Base-by-base conservation (phyloP, 441 rosid genomes). In the Flueggea neowawraea region DNA sequence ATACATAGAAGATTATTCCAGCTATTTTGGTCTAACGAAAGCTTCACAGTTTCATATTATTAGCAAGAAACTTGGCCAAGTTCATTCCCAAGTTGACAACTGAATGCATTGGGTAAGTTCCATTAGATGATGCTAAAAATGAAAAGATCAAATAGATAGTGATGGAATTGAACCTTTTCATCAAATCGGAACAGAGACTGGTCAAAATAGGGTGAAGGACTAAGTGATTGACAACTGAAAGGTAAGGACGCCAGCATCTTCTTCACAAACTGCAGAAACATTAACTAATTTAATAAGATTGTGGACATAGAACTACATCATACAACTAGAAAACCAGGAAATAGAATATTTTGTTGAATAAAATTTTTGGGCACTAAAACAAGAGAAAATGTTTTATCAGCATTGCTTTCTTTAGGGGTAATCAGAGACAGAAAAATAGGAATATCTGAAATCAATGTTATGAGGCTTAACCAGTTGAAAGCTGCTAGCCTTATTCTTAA, bases 131-230 rank as follows among this genome's bases (percentile, higher is more conserved):
- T 43, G 3, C 45, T 22, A 43, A 31, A 58, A 5, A 52, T 43
- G 47, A 55, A 55, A 49, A 58, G n/a, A 15, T 52, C 13, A 16
- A 28, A 50, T 5, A 28, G 28, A 9, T 39, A 47, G 63, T 36
- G 48, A 49, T 32, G 39, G 69, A 67, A 73, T 60, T 82, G 61
- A 68, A 91, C 99, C 96, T 95, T 95, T 69, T 95, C 99, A 73
- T 91, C 97, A 49, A 75, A 95, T 57, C 96, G 92, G 73, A 89
- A 95, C 61, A 95, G 96, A 68, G 91, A 86, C 49, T 87, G 99
- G 73, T 95, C 99, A 63, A 91, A 91, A 67, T 91, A 95, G 56
- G 99, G 99, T 63, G 99, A 95, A 16, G 99, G 97, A 74, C 92
- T 86, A 65, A 79, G 85, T 72, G 97, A 91, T 68, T 95, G 99